These are phyloP conservation scores for Volvox africanus DNA, from an alignment of 139 green algal genomes.

Conservation along the genomic window DNA sequence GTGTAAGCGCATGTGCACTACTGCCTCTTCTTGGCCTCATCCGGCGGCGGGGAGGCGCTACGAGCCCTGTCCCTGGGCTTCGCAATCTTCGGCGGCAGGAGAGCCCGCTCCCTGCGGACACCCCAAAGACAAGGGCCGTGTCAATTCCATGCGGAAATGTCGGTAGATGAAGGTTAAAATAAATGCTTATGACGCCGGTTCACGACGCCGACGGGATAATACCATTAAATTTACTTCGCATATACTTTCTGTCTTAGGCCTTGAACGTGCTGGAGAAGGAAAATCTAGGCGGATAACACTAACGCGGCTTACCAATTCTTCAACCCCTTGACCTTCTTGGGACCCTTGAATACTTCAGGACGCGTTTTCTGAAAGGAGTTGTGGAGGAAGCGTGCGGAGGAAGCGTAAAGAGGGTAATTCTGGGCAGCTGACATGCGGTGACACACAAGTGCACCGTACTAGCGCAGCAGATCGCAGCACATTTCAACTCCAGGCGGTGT, in stretches of 20 bases:
- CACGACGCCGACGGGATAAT: neutral
- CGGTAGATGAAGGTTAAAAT: no score
- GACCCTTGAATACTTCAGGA: conserved; percentile 30
- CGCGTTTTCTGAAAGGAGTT: neutral
- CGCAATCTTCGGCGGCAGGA: conserved; percentile 5
- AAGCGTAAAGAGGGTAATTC: no score
- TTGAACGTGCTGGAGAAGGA: no score
- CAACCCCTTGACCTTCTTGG: conserved; percentile 45
- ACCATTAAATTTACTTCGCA: neutral
- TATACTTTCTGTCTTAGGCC: neutral
- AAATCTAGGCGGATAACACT: no score
- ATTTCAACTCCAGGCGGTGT: neutral
- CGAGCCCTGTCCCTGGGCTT: conserved; percentile 9
- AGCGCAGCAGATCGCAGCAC: neutral
- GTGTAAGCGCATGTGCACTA: neutral
- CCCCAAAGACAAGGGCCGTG: neutral
- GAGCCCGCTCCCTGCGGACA: conserved; percentile 14
- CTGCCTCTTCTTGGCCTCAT: conserved; percentile 30
- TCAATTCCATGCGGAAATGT: no score
- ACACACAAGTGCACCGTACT: neutral
- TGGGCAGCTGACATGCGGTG: no score
- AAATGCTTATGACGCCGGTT: no score
- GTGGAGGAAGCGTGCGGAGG: no score
- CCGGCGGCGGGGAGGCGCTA: neutral
- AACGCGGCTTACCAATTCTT: conserved; percentile 32